phyloP scores from a whole-genome alignment of 495 filamentous ascomycete species.

The Penicillium fimorum region DNA sequence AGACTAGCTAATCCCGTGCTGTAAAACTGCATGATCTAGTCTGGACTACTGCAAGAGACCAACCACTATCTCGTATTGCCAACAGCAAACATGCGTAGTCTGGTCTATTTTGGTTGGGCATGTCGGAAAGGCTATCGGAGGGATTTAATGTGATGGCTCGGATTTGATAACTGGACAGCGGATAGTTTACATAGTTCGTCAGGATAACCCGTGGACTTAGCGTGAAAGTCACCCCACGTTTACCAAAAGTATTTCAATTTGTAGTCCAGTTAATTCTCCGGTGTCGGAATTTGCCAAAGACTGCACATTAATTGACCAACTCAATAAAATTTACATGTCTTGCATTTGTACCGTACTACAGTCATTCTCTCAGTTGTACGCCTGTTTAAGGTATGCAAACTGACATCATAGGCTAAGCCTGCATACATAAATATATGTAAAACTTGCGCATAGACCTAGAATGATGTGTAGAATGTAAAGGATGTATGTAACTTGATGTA shows the following conservation, averaged over 20 bases:
- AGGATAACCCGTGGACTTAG: background rate
- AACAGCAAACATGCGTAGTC: background rate
- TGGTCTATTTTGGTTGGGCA: background rate
- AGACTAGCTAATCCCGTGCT: background rate
- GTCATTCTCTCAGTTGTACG: background rate
- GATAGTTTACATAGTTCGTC: background rate
- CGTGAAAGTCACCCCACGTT: background rate
- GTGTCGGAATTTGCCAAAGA: background rate
- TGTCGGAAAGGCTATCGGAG: background rate
- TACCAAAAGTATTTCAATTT: background rate
- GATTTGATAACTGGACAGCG: background rate
- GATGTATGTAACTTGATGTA: background rate
- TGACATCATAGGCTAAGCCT: conserved; percentile 18
- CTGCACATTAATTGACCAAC: background rate
- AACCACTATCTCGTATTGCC: conserved; percentile 4
- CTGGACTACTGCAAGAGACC: background rate
- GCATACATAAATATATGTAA: no score
- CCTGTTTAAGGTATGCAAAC: conserved; percentile 13
- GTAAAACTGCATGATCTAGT: conserved; percentile 16
- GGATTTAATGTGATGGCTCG: background rate
- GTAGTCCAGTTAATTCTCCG: background rate
- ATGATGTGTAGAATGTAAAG: background rate
- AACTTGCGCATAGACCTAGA: no score
- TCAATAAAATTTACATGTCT: background rate
- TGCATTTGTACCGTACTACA: background rate